A percentile compares a stretch with the other conserved stretches of the same genome.
Evolutionary conservation across 192 early-diverging fungal genomes (phyloP).

Genomic region (Powellomyces hirtus): DNA sequence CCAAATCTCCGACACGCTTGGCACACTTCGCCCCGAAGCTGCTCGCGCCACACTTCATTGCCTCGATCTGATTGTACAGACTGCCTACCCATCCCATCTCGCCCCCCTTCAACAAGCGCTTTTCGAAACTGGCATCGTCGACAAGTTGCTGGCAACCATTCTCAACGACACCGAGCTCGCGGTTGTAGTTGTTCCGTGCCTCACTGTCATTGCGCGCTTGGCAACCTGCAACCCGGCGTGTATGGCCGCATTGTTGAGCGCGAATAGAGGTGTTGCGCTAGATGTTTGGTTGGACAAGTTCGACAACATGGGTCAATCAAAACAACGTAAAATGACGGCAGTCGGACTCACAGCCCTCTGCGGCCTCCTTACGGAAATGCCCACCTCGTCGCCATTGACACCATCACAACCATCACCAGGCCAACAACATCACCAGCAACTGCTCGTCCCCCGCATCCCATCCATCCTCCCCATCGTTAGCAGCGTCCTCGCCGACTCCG

Average conservation of each 20-base stretch:
- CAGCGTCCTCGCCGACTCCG: slow-evolving; percentile 57
- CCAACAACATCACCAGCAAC: not conserved
- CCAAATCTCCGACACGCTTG: slow-evolving; percentile 41
- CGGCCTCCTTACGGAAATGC: not conserved
- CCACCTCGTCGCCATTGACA: slow-evolving; percentile 49
- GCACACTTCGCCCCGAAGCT: slow-evolving; percentile 58
- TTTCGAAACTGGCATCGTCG: slow-evolving; percentile 53
- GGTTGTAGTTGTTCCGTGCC: slow-evolving; percentile 61
- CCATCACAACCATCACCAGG: no score
- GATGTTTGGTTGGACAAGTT: slow-evolving; percentile 70
- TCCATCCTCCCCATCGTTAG: slow-evolving; percentile 58
- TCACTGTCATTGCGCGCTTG: slow-evolving; percentile 62
- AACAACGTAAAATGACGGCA: slow-evolving; percentile 52
- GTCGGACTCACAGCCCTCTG: slow-evolving; percentile 4
- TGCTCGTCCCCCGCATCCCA: slow-evolving; percentile 31
- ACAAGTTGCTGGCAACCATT: slow-evolving; percentile 53
- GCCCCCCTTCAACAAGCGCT: slow-evolving; percentile 49
- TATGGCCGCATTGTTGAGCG: slow-evolving; percentile 42
- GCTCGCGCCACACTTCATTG: slow-evolving; percentile 58
- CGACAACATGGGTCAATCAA: slow-evolving; percentile 71
- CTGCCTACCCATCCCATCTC: slow-evolving; percentile 33
- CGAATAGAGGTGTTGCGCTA: slow-evolving; percentile 42
- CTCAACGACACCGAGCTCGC: slow-evolving; percentile 49
- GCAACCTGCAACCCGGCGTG: slow-evolving; percentile 56
- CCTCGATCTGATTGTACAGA: slow-evolving; percentile 57